Evolutionary conservation across 306 rosid species (phyloP), one percentile per base, ranked within the genome.

Genomic region (Dryas drummondii): DNA sequence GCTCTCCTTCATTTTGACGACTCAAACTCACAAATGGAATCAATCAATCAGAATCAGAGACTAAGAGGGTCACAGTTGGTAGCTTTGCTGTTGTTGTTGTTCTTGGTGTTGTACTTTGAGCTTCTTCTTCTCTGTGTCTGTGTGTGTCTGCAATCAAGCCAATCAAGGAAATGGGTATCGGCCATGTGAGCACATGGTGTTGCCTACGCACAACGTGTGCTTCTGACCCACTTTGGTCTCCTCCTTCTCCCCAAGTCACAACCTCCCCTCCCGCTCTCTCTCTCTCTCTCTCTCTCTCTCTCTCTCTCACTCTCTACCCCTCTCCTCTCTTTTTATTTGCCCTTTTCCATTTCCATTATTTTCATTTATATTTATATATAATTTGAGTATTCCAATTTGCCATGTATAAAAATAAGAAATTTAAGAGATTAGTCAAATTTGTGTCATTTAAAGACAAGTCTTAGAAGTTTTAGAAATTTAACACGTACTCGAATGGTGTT

Each of bases 141-240:
- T 1, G 37, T 32, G 37, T 32, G 37, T 32, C 37, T 32, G 37
- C 37, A 32, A 32, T 32, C 37, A 32, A 32, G 37, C 37, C 37
- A 32, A 32, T 32, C 37, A 32, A 2, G 37, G 37, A 32, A 32
- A 32, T 32, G 37, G 37, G 37, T 32, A 32, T 32, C 37, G 2
- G 68, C 59, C 93, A 87, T 90, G 99, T 86, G 92, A 77, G 86
- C 99, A 92, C 97, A 90, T 90, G 97, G 87, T 86, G 82, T 78
- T 94, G 97, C 97, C 97, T 82, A 85, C 83, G 82, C 93, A 76
- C 88, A 83, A 87, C 97, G 91, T 84, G 97, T 86, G 87, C 91
- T 80, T 82, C 82, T 91, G 93, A 85, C 97, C 99, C 99, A 90
- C 98, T 82, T 77, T 45, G 76, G 82, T 78, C 88, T 80, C 76